A percentile compares a stretch with the other conserved stretches of the same genome.
Evolutionary conservation across 306 rosid genomes (phyloP).

Genomic region (Amphicarpaea edgeworthii): DNA sequence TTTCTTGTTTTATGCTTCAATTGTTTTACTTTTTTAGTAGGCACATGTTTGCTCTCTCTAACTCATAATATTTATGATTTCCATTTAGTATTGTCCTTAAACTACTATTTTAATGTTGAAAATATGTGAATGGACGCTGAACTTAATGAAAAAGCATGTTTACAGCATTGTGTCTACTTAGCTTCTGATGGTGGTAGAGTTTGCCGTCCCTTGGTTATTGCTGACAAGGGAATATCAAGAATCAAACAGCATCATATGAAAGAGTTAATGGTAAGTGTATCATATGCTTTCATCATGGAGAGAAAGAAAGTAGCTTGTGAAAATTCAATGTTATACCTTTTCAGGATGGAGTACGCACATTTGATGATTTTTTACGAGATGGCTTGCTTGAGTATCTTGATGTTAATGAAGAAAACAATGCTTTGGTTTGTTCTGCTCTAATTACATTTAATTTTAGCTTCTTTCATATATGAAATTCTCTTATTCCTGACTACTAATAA

Average conservation of each 20-base stretch:
- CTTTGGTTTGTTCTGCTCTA: constrained; percentile 69
- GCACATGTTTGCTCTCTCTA: not conserved
- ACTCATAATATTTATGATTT: constrained; percentile 13
- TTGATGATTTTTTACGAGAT: constrained; percentile 83
- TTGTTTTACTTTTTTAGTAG: constrained; percentile 6
- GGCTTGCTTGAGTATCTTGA: constrained; percentile 97
- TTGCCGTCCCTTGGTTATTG: constrained; percentile 95
- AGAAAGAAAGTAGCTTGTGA: constrained; percentile 22
- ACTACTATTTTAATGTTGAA: constrained; percentile 14
- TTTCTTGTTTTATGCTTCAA: constrained; percentile 31
- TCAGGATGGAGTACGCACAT: constrained; percentile 87
- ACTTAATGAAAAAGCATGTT: constrained; percentile 36
- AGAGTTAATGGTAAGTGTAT: constrained; percentile 74
- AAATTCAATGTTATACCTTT: constrained; percentile 43
- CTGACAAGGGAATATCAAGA: constrained; percentile 87
- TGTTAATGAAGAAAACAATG: constrained; percentile 95
- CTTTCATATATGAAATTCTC: constrained; percentile 29
- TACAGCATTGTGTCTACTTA: constrained; percentile 81
- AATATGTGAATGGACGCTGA: constrained; percentile 17
- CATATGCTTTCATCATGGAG: constrained; percentile 31
- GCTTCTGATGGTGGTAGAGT: constrained; percentile 99
- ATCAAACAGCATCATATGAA: constrained; percentile 90
- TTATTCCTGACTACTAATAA: constrained; percentile 13
- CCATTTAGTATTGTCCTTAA: constrained; percentile 2
- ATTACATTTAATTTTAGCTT: constrained; percentile 19